Base-by-base conservation (phyloP, 2,329 filamentous ascomycete species). In the Fusarium torreyae region DNA sequence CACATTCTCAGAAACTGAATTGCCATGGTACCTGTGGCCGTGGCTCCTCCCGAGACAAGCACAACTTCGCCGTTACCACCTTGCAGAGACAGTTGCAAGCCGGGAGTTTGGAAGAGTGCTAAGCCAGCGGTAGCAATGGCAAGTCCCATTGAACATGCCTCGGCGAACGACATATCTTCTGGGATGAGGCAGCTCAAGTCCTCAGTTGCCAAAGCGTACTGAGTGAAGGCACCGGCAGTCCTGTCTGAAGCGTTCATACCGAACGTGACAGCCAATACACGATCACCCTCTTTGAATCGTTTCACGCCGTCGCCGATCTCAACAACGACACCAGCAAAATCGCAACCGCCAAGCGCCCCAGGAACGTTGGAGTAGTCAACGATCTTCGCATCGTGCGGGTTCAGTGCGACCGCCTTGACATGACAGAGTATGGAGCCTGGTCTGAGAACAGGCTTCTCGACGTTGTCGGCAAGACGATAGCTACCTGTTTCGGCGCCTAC, bases 171-270 rank as follows among this genome's bases (percentile, higher is more conserved):
- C 46, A 49, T 49, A 18, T 5, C 31, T 24, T 24, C 9, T 18
- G 46, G 46, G 36, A 49, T 36, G 33, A 22, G 46, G 20, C 46
- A 49, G n/a, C 46, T 49, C 31, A 49, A n/a, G 10, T 34, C 46
- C 31, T 49, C 46, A 24, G 36, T 22, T n/a, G 46, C 46, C 10
- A 49, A 36, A 13, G 46, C 46, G 17, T 49, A 49, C 28, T 49
- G 28, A 10, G 46, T 31, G 24, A 49, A 49, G 3, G 28, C 31
- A 17, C 46, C 46, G 18, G 28, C 28, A 3, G 46, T 49, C 13
- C 34, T 18, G 28, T 34, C 36, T 8, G 28, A 34, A 20, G 18
- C 18, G 18, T 20, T 20, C 18, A 20, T 20, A 20, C 18, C 18
- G 18, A 20, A 20, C 18, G 18, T 20, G 18, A 20, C 18, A 3